These are phyloP conservation scores for Taphrina flavorubra DNA, from an alignment of 1,139 yeast genomes.

Conservation along the genomic window DNA sequence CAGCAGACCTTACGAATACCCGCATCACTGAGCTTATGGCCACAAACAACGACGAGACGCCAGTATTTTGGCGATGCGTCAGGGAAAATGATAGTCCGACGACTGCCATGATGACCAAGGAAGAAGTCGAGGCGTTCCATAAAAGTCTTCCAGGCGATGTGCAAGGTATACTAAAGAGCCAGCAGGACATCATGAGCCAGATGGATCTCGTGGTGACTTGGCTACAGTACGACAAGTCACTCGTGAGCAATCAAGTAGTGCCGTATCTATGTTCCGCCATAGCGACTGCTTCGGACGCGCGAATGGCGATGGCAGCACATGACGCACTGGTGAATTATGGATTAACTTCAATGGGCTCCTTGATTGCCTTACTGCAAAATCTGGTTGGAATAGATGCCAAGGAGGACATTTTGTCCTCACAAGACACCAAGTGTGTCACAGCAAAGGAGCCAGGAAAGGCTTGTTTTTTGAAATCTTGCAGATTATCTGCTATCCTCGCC, in stretches of 20 bases:
- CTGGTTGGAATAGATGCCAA: neutral
- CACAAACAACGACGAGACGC: neutral
- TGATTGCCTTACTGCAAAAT: neutral
- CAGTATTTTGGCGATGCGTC: neutral
- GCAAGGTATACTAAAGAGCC: neutral
- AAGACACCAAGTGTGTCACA: neutral
- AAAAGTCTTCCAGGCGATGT: neutral
- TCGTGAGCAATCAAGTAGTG: neutral
- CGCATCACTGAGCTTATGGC: neutral
- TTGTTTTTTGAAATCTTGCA: neutral
- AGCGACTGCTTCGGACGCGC: neutral
- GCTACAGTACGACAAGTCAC: neutral
- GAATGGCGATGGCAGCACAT: neutral
- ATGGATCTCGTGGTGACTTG: neutral
- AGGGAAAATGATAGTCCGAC: neutral
- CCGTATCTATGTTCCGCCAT: neutral
- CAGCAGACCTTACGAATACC: neutral
- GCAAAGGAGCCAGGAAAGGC: neutral
- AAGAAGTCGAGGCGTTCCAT: neutral
- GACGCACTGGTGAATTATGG: neutral
- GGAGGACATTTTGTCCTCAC: neutral
- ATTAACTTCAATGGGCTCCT: neutral
- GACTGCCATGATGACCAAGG: neutral
- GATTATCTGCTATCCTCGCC: neutral
- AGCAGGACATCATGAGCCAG: neutral